phyloP scores from a whole-genome alignment of 2,329 filamentous ascomycete genomes.

The Ophiosphaerella korrae region DNA sequence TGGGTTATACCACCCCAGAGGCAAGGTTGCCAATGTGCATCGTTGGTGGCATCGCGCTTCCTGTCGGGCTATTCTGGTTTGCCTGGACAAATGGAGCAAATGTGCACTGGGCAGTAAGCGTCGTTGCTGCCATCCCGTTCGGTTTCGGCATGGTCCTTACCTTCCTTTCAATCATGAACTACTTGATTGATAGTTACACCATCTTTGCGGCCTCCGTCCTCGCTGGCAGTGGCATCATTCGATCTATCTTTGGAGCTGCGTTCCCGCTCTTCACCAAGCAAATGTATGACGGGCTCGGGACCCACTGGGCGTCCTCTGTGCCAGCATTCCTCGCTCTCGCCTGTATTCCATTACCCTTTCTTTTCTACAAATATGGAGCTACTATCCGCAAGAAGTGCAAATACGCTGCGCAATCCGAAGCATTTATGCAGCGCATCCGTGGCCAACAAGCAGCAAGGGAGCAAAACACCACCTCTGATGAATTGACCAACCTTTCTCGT shows the following conservation, averaged over 20 bases:
- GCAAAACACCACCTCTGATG: conserved; percentile 11
- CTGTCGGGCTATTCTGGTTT: conserved; percentile 54
- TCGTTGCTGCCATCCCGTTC: conserved; percentile 59
- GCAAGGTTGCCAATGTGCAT: conserved; percentile 67
- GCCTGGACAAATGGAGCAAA: conserved; percentile 54
- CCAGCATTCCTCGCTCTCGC: conserved; percentile 75
- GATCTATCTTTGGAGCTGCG: conserved; percentile 75
- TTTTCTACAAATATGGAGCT: conserved; percentile 75
- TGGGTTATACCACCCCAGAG: conserved; percentile 68
- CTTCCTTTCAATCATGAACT: conserved; percentile 60
- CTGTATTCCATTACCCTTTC: conserved; percentile 74
- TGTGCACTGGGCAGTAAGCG: conserved; percentile 62
- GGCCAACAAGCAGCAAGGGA: conserved; percentile 30
- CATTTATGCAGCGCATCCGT: conserved; percentile 59
- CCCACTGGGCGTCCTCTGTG: conserved; percentile 76
- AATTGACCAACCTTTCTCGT: conserved; percentile 30
- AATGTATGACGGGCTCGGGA: conserved; percentile 59
- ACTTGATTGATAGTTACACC: conserved; percentile 59
- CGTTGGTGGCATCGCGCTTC: conserved; percentile 66
- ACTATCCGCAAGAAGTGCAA: conserved; percentile 69
- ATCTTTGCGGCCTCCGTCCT: conserved; percentile 78
- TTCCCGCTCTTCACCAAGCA: conserved; percentile 81
- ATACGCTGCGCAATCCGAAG: conserved; percentile 70
- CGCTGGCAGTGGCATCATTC: conserved; percentile 78
- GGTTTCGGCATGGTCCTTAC: conserved; percentile 67